Percentiles rank a stretch among this genome's conserved stretches.
These are phyloP conservation scores for Globisporangium alternatum DNA, from an alignment of 352 stramenopile genomes.

Conservation along the genomic window DNA sequence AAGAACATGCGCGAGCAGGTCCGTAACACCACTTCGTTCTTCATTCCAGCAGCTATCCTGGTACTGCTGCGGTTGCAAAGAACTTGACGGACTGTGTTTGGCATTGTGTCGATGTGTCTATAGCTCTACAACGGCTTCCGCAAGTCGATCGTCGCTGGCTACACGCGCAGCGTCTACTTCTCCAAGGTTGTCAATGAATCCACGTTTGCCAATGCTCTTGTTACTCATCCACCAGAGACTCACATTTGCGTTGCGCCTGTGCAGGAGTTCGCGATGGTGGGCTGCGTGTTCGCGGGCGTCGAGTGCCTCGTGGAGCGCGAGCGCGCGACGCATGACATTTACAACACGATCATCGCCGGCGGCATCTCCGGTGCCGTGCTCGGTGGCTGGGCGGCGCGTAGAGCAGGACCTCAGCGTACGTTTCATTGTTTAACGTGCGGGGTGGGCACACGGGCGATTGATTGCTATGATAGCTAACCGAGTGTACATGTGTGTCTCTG, in stretches of 20 bases:
- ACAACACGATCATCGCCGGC: slow-evolving; percentile 76
- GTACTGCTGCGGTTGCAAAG: not conserved
- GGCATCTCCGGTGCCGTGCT: slow-evolving; percentile 62
- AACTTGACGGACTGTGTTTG: not conserved
- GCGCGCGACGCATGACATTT: slow-evolving; percentile 68
- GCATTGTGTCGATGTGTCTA: not conserved
- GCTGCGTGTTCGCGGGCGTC: slow-evolving; percentile 74
- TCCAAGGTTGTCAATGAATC: slow-evolving; percentile 47
- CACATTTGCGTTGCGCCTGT: not conserved
- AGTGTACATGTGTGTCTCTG: not conserved
- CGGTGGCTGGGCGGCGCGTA: slow-evolving; percentile 63
- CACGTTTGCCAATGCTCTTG: not conserved
- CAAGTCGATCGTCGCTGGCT: slow-evolving; percentile 77
- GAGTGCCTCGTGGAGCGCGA: slow-evolving; percentile 86
- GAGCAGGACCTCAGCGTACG: slow-evolving; percentile 60
- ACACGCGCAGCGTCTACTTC: slow-evolving; percentile 84
- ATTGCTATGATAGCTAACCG: not conserved
- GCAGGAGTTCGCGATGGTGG: slow-evolving; percentile 83
- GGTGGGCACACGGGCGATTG: not conserved
- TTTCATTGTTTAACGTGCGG: not conserved
- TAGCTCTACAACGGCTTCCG: slow-evolving; percentile 84
- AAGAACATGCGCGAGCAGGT: slow-evolving; percentile 86
- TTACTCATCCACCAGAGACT: not conserved
- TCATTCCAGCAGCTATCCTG: too few species aligned
- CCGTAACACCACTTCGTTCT: not conserved